These are phyloP conservation scores for Coemansia guatemalensis DNA, from an alignment of 192 early-diverging fungal species.

Conservation along the genomic window DNA sequence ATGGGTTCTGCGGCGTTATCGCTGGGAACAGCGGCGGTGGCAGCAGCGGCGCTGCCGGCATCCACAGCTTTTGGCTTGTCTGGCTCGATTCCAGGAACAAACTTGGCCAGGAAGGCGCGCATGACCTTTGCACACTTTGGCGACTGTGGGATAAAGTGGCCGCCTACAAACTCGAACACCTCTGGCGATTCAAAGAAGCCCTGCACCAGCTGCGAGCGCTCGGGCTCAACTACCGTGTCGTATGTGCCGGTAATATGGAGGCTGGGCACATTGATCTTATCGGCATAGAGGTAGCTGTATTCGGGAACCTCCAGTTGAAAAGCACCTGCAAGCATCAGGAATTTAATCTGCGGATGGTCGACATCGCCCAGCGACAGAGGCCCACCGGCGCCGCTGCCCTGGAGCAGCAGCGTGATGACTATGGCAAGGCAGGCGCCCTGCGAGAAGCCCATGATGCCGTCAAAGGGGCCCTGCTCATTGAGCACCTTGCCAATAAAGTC, in stretches of 20 bases:
- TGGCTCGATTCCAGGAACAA: constrained; percentile 27
- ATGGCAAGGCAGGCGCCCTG: constrained; percentile 40
- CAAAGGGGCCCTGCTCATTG: constrained; percentile 48
- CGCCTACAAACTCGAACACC: constrained; percentile 47
- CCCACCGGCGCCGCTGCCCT: constrained; percentile 5
- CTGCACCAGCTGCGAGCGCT: constrained; percentile 17
- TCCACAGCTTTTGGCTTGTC: background rate
- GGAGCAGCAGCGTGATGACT: constrained; percentile 29
- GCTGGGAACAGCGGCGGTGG: background rate
- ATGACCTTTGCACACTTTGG: constrained; percentile 32
- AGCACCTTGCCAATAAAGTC: constrained; percentile 20
- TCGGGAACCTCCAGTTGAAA: constrained; percentile 24
- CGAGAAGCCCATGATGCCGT: constrained; percentile 51
- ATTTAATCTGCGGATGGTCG: constrained; percentile 42
- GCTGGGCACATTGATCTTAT: constrained; percentile 18
- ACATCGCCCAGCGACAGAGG: constrained; percentile 20
- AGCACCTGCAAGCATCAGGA: constrained; percentile 38
- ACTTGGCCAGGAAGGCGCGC: constrained; percentile 27
- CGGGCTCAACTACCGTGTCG: constrained; percentile 38
- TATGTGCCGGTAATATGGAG: constrained; percentile 42
- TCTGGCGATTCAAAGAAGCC: constrained; percentile 23
- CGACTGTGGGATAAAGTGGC: constrained; percentile 49
- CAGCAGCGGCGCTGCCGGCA: background rate
- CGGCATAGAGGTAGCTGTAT: constrained; percentile 24
- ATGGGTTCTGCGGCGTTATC: background rate